These are phyloP conservation scores for Diversispora epigaea DNA, from an alignment of 192 early-diverging fungal species.

Conservation along the genomic window DNA sequence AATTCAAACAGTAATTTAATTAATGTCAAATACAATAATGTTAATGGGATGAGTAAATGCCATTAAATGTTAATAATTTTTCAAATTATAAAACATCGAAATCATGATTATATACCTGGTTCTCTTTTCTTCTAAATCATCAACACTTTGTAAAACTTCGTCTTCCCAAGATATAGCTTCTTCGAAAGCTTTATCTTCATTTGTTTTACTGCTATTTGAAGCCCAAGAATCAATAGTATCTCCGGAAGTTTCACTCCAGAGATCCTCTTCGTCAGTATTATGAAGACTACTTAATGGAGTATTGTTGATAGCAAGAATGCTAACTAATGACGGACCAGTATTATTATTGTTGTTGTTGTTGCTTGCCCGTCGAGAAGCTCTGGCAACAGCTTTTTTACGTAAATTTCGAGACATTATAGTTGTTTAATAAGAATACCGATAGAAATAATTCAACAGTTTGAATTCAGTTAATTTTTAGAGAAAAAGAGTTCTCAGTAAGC, in stretches of 20 bases:
- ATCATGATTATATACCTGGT: conserved; percentile 43
- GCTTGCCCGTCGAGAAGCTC: conserved; percentile 5
- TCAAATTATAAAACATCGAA: background rate
- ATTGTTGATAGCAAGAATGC: background rate
- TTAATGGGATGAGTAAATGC: too few species aligned
- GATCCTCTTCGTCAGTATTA: conserved; percentile 27
- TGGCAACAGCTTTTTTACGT: conserved; percentile 22
- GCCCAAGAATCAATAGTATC: conserved; percentile 28
- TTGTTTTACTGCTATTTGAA: background rate
- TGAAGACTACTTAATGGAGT: conserved; percentile 20
- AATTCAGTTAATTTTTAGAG: too few species aligned
- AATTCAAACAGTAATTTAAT: conserved; percentile 4
- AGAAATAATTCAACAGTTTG: too few species aligned
- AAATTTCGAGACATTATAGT: conserved; percentile 20
- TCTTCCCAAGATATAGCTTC: conserved; percentile 42
- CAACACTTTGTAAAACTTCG: conserved; percentile 50
- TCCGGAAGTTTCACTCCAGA: conserved; percentile 28
- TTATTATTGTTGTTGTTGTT: background rate
- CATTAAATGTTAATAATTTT: background rate
- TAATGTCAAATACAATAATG: too few species aligned
- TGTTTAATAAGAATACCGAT: background rate
- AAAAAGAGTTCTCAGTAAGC: too few species aligned
- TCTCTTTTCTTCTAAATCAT: conserved; percentile 52
- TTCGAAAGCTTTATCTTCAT: background rate
- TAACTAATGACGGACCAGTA: background rate